A percentile compares a stretch with the other conserved stretches of the same genome.
Conservation (phyloP, 2,329 filamentous ascomycete genomes). For the Thermochaetoides dissita region DNA sequence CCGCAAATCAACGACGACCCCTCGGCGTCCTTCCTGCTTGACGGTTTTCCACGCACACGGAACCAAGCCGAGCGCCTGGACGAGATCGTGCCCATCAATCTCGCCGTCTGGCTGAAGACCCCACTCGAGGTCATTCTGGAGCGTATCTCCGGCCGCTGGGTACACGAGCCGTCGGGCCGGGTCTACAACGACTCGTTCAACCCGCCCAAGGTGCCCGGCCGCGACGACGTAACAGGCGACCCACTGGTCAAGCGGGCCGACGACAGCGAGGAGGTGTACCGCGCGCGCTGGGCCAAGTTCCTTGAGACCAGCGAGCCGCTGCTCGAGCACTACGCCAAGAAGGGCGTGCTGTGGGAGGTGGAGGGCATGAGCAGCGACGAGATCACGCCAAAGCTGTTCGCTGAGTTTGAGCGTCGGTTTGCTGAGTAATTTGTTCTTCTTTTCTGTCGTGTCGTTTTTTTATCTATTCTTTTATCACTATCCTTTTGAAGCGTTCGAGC, state of each 20-base stretch:
- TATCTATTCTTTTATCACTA: too few relatives aligned
- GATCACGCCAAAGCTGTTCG: conserved; percentile 78
- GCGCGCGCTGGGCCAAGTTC: conserved; percentile 65
- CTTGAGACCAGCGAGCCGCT: conserved; percentile 74
- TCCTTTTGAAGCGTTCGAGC: too few relatives aligned
- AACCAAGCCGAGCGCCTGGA: conserved; percentile 67
- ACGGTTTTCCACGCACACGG: conserved; percentile 87
- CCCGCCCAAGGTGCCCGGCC: conserved; percentile 62
- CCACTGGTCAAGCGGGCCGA: conserved; percentile 67
- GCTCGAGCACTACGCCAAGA: conserved; percentile 74
- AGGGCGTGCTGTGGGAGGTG: conserved; percentile 75
- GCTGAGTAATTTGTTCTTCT: conserved; percentile 3
- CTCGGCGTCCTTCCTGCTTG: conserved; percentile 79
- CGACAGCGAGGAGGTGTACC: conserved; percentile 78
- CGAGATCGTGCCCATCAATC: conserved; percentile 77
- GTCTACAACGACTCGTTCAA: conserved; percentile 96
- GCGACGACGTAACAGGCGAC: conserved; percentile 86
- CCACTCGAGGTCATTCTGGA: conserved; percentile 76
- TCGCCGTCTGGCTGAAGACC: conserved; percentile 76
- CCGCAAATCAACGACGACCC: conserved; percentile 51
- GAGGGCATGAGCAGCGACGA: conserved; percentile 84
- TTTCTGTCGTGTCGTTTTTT: too few relatives aligned
- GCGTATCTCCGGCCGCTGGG: conserved; percentile 83
- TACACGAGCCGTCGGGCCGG: conserved; percentile 78
- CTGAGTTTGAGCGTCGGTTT: conserved; percentile 71